Conservation (phyloP, 495 filamentous ascomycete species). For the Penicillium steckii region DNA sequence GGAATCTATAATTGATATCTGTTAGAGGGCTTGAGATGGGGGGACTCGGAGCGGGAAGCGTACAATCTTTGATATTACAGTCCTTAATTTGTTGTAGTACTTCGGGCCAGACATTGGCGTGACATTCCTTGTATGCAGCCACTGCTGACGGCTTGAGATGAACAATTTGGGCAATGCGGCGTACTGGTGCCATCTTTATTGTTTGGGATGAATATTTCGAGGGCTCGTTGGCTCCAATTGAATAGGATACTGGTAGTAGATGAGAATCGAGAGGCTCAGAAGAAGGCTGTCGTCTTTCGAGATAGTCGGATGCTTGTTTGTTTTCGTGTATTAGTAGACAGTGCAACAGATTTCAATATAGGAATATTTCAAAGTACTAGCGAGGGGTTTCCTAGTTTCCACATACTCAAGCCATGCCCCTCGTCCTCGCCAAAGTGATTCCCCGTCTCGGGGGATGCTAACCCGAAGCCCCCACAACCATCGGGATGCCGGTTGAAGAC, state of each 20-base stretch:
- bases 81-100: conserved; percentile 70
- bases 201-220: background rate
- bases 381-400: background rate
- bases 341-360: background rate
- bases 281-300: too few relatives aligned
- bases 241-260: background rate
- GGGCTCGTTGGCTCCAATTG: background rate
- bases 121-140: conserved; percentile 67
- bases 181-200: conserved; percentile 31
- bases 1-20: conserved; percentile 47
- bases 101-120: conserved; percentile 71
- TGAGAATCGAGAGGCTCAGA: background rate
- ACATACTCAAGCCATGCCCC: conserved; percentile 8
- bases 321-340: background rate
- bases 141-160: conserved; percentile 64
- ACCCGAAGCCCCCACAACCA: conserved; percentile 19
- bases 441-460: conserved; percentile 30
- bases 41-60: background rate
- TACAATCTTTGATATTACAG: conserved; percentile 72
- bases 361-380: background rate
- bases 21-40: background rate
- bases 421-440: conserved; percentile 20
- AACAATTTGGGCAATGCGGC: conserved; percentile 65
- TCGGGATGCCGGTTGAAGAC: conserved; percentile 11
- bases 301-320: too few relatives aligned